Evolutionary conservation across 208 protist species (phyloP).

Genomic region (Leishmania mexicana): DNA sequence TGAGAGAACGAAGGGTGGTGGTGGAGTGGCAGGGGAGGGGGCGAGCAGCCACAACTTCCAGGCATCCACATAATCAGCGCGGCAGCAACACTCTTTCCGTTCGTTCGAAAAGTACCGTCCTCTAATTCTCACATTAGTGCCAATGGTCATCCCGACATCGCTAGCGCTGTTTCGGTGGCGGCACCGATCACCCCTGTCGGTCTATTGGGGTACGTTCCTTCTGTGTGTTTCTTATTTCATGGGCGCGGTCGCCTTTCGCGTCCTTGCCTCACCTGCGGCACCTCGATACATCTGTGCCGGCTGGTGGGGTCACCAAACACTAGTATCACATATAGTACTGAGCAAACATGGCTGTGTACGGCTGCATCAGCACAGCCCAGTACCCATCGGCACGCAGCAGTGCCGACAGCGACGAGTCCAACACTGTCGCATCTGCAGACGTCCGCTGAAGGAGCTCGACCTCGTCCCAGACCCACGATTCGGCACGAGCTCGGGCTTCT

Average conservation of each 20-base stretch:
- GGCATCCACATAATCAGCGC: not conserved
- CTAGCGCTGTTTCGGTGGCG: not conserved
- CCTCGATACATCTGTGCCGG: not conserved
- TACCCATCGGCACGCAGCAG: conserved; percentile 28
- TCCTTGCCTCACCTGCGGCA: not conserved
- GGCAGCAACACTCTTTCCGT: not conserved
- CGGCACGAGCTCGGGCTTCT: conserved; percentile 9
- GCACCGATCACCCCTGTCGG: not conserved
- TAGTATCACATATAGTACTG: conserved; percentile 16
- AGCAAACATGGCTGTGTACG: conserved; percentile 27
- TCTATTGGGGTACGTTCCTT: not conserved
- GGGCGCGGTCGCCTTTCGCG: not conserved
- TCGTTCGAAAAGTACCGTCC: not conserved
- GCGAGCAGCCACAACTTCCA: not conserved
- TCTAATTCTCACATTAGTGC: not conserved
- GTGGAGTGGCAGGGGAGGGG: not conserved
- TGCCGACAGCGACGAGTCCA: not conserved
- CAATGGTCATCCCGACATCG: not conserved
- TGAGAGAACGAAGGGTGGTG: too few relatives aligned
- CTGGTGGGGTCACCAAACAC: not conserved
- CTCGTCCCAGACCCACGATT: conserved; percentile 13
- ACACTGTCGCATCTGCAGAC: not conserved
- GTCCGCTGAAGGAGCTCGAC: conserved; percentile 7
- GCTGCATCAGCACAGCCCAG: conserved; percentile 27
- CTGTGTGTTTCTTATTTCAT: not conserved